phyloP scores from a whole-genome alignment of 371 early-diverging fungal species.

The Smittium culicis region DNA sequence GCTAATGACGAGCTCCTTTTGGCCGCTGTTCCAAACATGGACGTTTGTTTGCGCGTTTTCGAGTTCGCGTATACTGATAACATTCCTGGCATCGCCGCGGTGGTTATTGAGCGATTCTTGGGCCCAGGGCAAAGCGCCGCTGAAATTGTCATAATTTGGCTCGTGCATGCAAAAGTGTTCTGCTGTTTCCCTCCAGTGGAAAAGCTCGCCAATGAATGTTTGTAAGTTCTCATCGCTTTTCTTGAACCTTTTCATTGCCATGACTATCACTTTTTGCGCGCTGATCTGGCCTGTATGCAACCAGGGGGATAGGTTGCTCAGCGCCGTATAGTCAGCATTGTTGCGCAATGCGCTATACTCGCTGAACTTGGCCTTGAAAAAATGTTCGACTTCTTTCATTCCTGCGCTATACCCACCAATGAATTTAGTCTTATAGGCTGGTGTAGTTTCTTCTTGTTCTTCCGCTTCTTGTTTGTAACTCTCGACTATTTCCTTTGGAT shows the following conservation, averaged over 20 bases:
- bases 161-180: background rate
- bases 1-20: background rate
- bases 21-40: background rate
- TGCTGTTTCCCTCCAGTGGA: background rate
- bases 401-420: background rate
- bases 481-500: background rate
- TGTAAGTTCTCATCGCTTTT: background rate
- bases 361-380: background rate
- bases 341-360: background rate
- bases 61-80: background rate
- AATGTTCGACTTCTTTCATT: background rate
- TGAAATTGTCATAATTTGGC: background rate
- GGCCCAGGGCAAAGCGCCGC: background rate
- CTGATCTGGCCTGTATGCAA: background rate
- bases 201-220: background rate
- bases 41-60: background rate
- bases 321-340: background rate
- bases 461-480: background rate
- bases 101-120: background rate
- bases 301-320: background rate
- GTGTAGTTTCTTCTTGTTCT: too few relatives aligned
- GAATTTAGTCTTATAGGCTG: background rate
- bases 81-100: background rate
- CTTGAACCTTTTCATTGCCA: background rate
- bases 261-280: background rate